A percentile compares a stretch with the other conserved stretches of the same genome.
Evolutionary conservation across 805 yeast species (phyloP).

Genomic region (Saccharomycopsis fermentans): DNA sequence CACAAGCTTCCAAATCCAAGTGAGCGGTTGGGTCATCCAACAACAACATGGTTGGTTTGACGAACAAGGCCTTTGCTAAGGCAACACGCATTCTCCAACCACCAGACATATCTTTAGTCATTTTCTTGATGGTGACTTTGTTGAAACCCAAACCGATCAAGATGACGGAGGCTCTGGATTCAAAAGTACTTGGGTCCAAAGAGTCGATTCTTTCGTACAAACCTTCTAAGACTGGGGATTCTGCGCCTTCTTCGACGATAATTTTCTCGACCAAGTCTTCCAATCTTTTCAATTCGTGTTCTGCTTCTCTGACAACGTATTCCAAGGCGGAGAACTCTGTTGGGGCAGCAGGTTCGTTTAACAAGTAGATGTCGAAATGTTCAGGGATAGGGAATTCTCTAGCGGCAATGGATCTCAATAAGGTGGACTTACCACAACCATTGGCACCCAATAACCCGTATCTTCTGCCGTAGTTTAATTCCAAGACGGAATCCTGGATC

Average conservation of each 20-base stretch:
- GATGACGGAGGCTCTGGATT: slow-evolving; percentile 91
- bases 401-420: slow-evolving; percentile 86
- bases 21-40: slow-evolving; percentile 99
- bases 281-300: slow-evolving; percentile 77
- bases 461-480: slow-evolving; percentile 94
- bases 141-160: slow-evolving; percentile 97
- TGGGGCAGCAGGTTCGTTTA: slow-evolving; percentile 97
- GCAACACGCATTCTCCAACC: slow-evolving; percentile 99
- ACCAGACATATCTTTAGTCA: slow-evolving; percentile 98
- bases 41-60: slow-evolving; percentile 87
- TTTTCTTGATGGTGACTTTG: slow-evolving; percentile 74
- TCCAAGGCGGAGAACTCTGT: slow-evolving; percentile 86
- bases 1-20: slow-evolving; percentile 98
- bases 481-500: slow-evolving; percentile 83
- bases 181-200: slow-evolving; percentile 94
- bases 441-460: slow-evolving; percentile 97
- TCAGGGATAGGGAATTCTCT: slow-evolving; percentile 95
- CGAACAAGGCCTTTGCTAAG: slow-evolving; percentile 93
- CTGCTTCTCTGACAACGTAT: slow-evolving; percentile 96
- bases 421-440: slow-evolving; percentile 98
- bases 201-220: slow-evolving; percentile 91
- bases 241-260: slow-evolving; percentile 90
- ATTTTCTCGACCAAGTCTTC: slow-evolving; percentile 87
- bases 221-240: slow-evolving; percentile 73
- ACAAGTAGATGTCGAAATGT: slow-evolving; percentile 77